Base-by-base conservation (phyloP, 257 asterid genomes). In the Solanum infundibuliforme region DNA sequence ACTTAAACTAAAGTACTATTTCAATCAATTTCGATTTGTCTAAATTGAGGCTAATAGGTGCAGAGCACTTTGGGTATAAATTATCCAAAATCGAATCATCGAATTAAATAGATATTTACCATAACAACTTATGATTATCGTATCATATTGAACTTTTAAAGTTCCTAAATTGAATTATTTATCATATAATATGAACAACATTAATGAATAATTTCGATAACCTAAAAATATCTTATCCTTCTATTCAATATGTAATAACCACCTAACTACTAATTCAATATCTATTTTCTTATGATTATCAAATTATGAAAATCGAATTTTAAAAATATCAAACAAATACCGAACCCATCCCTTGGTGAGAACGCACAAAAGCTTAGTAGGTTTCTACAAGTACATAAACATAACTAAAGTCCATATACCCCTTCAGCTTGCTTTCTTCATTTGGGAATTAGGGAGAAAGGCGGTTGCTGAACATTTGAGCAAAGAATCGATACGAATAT, bases 381-480 rank as follows among this genome's bases (percentile, higher is more conserved):
- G 72, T 65, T 65, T 66, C 35, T 29, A 32, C 43, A 7, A 32
- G 79, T 32, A 71, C 39, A 1, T 23, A 18, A 39, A 39, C 60
- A 41, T 25, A 41, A 77, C 31, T 48, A 23, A 77, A 77, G 62
- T 43, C 62, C 36, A 77, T n/a, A 1, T 12, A 3, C 60, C 29
- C 85, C 39, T 14, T 27, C 3, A 16, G 39, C 66, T 46, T 18
- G 3, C 25, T 79, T 79, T 79, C 39, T 43, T 46, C 85, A 79
- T 79, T 29, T 27, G 77, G 74, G 77, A 71, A 71, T 32, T 34
- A 7, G 25, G 85, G 66, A 46, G 39, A 81, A 46, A 81, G 85
- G 68, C 85, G 69, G 85, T 81, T 81, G 41, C 85, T 81, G 29
- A 81, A 48, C 4, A 81, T 48, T 81, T 46, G 39, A 81, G 85